Conservation (phyloP, 202 grass and related monocot genomes). For the Saccharum hybrid region DNA sequence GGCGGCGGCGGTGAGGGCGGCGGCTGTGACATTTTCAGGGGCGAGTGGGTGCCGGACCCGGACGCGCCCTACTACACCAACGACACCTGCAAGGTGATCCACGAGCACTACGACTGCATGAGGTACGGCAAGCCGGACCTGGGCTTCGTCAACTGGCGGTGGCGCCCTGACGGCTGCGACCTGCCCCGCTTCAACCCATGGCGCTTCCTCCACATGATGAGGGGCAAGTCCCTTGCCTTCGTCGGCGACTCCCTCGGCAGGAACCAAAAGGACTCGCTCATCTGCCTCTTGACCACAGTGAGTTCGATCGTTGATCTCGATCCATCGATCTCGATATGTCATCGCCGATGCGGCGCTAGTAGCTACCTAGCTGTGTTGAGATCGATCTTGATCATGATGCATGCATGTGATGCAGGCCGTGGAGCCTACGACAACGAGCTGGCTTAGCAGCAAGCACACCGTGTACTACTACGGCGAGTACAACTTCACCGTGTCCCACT, state of each 20-base stretch:
- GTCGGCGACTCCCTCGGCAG: conserved; percentile 58
- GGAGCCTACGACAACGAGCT: not conserved
- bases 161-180: conserved; percentile 54
- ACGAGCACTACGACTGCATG: conserved; percentile 72
- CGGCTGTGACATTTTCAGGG: conserved; percentile 41
- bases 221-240: conserved; percentile 56
- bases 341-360: too few relatives aligned
- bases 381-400: too few relatives aligned
- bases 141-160: conserved; percentile 59
- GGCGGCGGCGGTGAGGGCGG: not conserved
- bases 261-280: too few relatives aligned
- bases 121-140: conserved; percentile 56
- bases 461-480: conserved; percentile 47
- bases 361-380: too few relatives aligned
- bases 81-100: conserved; percentile 53
- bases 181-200: conserved; percentile 50
- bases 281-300: conserved; percentile 9
- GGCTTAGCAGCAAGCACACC: conserved; percentile 7
- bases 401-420: not conserved
- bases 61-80: conserved; percentile 59
- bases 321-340: too few relatives aligned
- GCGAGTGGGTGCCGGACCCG: conserved; percentile 52
- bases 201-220: conserved; percentile 48
- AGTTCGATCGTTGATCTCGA: too few relatives aligned
- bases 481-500: conserved; percentile 56